These are phyloP conservation scores for Eucalyptus pauciflora DNA, from an alignment of 345 rosid genomes.

Conservation along the genomic window DNA sequence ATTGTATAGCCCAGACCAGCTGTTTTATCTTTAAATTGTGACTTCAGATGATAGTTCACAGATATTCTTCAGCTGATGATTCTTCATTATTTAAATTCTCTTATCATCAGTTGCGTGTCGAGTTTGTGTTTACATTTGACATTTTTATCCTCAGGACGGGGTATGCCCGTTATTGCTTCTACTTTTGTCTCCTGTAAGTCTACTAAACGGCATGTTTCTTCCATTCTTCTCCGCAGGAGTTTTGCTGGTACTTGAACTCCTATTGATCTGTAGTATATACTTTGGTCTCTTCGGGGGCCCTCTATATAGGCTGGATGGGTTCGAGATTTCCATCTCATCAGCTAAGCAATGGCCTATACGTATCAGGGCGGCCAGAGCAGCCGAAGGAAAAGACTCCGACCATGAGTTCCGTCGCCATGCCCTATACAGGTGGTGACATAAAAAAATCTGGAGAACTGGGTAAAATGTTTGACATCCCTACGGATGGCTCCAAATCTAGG, in stretches of 20 bases:
- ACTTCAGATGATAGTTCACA: background rate
- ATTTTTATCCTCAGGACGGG: background rate
- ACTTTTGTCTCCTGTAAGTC: background rate
- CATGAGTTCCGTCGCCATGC: conserved; percentile 84
- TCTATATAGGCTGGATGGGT: conserved; percentile 42
- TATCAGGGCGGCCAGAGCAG: conserved; percentile 90
- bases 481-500: conserved; percentile 62
- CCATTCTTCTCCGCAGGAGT: background rate
- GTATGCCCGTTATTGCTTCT: background rate
- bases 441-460: conserved; percentile 94
- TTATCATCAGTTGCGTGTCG: background rate
- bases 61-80: background rate
- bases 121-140: background rate
- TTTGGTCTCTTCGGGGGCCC: background rate
- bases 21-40: background rate
- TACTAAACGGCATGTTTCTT: background rate
- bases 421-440: conserved; percentile 91
- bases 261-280: background rate
- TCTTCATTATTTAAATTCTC: background rate
- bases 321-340: conserved; percentile 87
- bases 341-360: conserved; percentile 83
- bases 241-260: background rate
- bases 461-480: conserved; percentile 89
- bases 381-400: conserved; percentile 80
- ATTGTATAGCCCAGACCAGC: background rate